These are phyloP conservation scores for Lasiosphaeria miniovina DNA, from an alignment of 495 filamentous ascomycete species.

Conservation along the genomic window DNA sequence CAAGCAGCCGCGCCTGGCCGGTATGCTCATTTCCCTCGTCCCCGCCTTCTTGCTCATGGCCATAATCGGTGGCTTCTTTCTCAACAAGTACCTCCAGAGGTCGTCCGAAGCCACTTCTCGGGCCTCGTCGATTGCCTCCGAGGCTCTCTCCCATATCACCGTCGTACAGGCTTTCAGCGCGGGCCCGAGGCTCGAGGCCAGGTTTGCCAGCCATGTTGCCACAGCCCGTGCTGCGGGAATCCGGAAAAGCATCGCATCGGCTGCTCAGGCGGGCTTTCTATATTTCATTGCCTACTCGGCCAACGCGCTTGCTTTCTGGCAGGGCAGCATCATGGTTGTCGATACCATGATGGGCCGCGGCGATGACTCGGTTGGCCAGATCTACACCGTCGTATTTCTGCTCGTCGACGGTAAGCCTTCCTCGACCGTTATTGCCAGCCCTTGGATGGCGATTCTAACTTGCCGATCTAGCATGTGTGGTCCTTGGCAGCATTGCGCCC, in stretches of 20 bases:
- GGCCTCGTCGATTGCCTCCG: conserved; percentile 70
- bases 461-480: conserved; percentile 66
- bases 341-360: conserved; percentile 49
- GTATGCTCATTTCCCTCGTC: conserved; percentile 55
- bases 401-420: conserved; percentile 36
- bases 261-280: conserved; percentile 71
- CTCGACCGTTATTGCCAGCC: conserved; percentile 50
- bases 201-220: conserved; percentile 69
- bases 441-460: conserved; percentile 58
- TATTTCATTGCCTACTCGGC: conserved; percentile 79
- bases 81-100: conserved; percentile 52
- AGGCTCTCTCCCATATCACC: conserved; percentile 82
- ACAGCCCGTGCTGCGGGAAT: conserved; percentile 70
- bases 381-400: conserved; percentile 31
- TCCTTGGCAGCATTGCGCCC: conserved; percentile 79
- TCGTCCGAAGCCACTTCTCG: conserved; percentile 49
- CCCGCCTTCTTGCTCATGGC: conserved; percentile 64
- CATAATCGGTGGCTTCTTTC: conserved; percentile 54
- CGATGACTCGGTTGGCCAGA: conserved; percentile 19
- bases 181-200: conserved; percentile 72
- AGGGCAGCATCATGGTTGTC: conserved; percentile 75
- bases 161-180: conserved; percentile 86
- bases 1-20: conserved; percentile 51
- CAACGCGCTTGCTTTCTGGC: conserved; percentile 91
- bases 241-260: conserved; percentile 65